These are phyloP conservation scores for Hypomyces perniciosus DNA, from an alignment of 2,329 filamentous ascomycete genomes.

Conservation along the genomic window DNA sequence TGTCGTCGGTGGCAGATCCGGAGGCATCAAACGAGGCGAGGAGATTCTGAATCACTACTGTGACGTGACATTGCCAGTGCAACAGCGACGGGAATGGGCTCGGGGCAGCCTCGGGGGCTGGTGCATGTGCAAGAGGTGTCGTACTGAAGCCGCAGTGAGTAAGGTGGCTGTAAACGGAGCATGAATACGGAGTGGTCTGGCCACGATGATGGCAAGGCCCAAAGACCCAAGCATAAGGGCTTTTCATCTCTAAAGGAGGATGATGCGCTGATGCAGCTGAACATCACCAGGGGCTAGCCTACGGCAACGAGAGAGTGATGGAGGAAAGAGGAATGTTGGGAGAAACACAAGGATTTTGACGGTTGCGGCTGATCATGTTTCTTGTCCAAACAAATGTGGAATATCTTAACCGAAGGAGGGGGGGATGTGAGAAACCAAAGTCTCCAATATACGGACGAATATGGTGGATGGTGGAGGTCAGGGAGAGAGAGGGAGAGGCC, in stretches of 20 bases:
- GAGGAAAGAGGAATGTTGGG: not conserved
- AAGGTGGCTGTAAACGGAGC: not conserved
- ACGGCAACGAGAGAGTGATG: not conserved
- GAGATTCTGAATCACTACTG: constrained; percentile 95
- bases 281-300: not conserved
- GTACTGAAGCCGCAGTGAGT: constrained; percentile 55
- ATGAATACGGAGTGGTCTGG: not conserved
- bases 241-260: not conserved
- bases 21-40: constrained; percentile 68
- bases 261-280: not conserved
- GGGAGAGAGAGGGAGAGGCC: not conserved
- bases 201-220: not conserved
- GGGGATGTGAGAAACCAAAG: not conserved
- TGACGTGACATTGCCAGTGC: constrained; percentile 71
- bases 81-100: constrained; percentile 83
- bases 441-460: too few relatives aligned
- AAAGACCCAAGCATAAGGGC: too few relatives aligned
- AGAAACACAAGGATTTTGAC: not conserved
- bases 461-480: not conserved
- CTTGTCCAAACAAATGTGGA: not conserved
- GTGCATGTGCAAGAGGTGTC: constrained; percentile 81
- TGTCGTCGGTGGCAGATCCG: constrained; percentile 43
- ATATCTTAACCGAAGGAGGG: not conserved
- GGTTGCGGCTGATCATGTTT: not conserved
- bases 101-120: constrained; percentile 78